Percentiles rank a stretch among this genome's conserved stretches.
phyloP scores from a whole-genome alignment of 73 alveolate species.

The Tetrahymena borealis region DNA sequence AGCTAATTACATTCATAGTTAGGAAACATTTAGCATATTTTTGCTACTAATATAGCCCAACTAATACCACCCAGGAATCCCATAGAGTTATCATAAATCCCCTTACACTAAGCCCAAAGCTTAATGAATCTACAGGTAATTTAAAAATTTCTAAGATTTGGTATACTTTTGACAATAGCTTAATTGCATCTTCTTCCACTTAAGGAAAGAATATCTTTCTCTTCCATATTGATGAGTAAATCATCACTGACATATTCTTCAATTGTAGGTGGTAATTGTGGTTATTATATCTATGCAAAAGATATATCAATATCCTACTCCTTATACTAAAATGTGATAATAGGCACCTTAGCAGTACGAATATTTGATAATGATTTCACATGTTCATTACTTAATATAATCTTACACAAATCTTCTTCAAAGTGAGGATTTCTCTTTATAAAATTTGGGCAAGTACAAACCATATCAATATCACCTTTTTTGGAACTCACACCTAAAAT shows the following conservation, averaged over 20 bases:
- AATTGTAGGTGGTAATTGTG: constrained; percentile 63
- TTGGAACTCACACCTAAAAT: constrained; percentile 89
- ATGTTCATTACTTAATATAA: constrained; percentile 54
- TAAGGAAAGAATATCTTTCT: constrained; percentile 74
- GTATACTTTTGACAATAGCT: constrained; percentile 68
- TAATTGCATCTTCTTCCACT: constrained; percentile 91
- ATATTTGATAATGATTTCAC: constrained; percentile 75
- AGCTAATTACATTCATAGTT: constrained; percentile 46
- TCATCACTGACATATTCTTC: constrained; percentile 75
- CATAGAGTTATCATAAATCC: constrained; percentile 84
- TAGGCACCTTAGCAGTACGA: constrained; percentile 81
- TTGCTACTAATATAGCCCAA: constrained; percentile 94
- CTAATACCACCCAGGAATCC: constrained; percentile 97
- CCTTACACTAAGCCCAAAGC: constrained; percentile 94
- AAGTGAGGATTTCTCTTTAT: constrained; percentile 73
- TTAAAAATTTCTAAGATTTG: constrained; percentile 69
- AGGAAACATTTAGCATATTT: constrained; percentile 86
- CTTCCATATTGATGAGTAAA: constrained; percentile 58
- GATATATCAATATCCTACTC: constrained; percentile 85
- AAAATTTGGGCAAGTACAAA: constrained; percentile 86
- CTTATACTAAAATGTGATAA: constrained; percentile 74
- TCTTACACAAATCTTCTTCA: constrained; percentile 67
- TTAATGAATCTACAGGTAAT: constrained; percentile 78
- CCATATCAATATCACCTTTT: constrained; percentile 89
- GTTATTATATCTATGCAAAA: constrained; percentile 75